Percentiles rank a stretch among this genome's conserved stretches.
Evolutionary conservation across 148 eudicot species (phyloP).

Genomic region (Bassia scoparia): DNA sequence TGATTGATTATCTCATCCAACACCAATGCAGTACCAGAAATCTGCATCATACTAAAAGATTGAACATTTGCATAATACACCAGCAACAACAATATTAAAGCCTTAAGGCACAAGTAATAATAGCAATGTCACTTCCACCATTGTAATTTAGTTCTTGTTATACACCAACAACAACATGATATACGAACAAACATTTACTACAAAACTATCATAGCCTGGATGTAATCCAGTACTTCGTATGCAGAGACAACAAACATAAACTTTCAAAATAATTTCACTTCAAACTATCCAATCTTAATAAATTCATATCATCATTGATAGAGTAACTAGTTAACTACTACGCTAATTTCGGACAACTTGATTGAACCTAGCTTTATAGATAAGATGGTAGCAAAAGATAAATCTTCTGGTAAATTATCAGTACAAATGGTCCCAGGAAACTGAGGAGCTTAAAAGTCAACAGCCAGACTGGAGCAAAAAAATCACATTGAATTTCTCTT

Average conservation of each 20-base stretch:
- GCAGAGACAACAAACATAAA: not conserved
- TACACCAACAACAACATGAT: not conserved
- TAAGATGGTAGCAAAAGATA: not conserved
- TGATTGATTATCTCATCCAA: conserved; percentile 97
- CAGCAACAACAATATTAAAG: too few relatives aligned
- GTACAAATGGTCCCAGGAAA: conserved; percentile 30
- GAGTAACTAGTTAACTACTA: not conserved
- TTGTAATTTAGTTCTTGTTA: not conserved
- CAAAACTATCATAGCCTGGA: not conserved
- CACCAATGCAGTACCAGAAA: conserved; percentile 90
- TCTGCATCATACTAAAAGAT: conserved; percentile 43
- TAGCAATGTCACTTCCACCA: conserved; percentile 9
- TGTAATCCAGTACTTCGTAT: too few relatives aligned
- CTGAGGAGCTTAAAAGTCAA: conserved; percentile 11
- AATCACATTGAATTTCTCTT: conserved; percentile 16
- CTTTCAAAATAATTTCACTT: not conserved
- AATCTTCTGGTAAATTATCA: conserved; percentile 4
- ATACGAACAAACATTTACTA: not conserved
- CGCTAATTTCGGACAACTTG: not conserved
- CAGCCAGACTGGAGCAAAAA: conserved; percentile 26
- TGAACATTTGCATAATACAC: not conserved
- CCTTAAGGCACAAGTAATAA: too few relatives aligned
- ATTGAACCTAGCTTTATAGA: not conserved
- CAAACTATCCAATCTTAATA: not conserved
- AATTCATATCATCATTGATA: not conserved